Evolutionary conservation across 139 green algal genomes (phyloP), one percentile per base, ranked within the genome.

Genomic region (Ettlia oleoabundans): DNA sequence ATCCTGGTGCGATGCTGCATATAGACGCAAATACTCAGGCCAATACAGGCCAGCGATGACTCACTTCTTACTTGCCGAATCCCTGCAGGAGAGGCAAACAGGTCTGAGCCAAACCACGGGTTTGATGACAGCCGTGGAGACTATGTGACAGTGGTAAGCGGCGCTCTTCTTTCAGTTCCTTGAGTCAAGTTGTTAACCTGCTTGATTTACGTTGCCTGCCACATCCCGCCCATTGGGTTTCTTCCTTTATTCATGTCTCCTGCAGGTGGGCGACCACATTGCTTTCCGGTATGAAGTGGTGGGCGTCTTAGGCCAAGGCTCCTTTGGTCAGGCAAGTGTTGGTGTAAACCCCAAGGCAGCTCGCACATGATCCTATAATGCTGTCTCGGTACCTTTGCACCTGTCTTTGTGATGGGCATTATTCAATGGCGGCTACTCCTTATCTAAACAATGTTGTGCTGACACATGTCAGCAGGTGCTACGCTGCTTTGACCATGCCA

Each of bases 241-340:
- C 35, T 3, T 74, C 13, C 41, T 28, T 8, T 28, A 19, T 8
- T 24, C 2, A 38, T 35, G 69, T n/a, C n/a, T n/a, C n/a, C n/a
- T n/a, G n/a, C 71, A 78, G 71, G 51, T 76, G 15, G 84, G 84
- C n/a, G 84, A 85, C 42, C 84, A 88, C 71, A 77, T 88, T 9
- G 19, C 2, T 3, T 88, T 80, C 38, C 78, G 91, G 26, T 98
- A 96, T 76, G 77, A 89, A 8, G 90, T 98, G 35, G 47, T 85
- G 35, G 91, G 93, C 43, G 85, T 95, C 83, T 81, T 99, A 69
- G 96, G 96, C 1, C 84, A 91, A 28, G 96, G 96, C 35, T 98
- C 95, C 35, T 99, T 99, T 84, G 96, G 96, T 24, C 95, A 98
- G 87, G 78, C 63, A 19, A 66, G 58, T 28, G 55, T 65, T 65